Evolutionary conservation across 1,284 basidiomycete genomes (phyloP).

Genomic region (Rhodotorula sp.): DNA sequence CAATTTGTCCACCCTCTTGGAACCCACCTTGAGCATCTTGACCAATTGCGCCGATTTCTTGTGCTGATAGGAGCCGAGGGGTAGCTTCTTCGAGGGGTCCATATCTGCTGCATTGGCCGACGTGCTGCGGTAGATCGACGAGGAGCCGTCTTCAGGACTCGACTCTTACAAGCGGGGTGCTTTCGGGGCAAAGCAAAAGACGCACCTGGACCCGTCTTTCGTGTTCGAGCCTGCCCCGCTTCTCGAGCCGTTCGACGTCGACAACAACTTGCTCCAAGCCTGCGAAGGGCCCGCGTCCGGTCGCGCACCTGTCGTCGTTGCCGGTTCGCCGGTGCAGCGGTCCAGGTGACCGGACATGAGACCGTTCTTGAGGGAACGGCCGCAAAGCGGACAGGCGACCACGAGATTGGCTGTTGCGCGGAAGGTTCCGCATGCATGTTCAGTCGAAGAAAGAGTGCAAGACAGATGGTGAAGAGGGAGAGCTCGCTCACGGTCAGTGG

Average conservation of each 20-base stretch:
- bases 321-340: conserved; percentile 1
- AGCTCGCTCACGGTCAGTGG: conserved; percentile 17
- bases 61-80: conserved; percentile 14
- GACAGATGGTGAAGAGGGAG: no score
- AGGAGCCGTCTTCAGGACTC: not conserved
- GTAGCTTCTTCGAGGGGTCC: conserved; percentile 9
- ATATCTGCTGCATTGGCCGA: not conserved
- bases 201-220: not conserved
- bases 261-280: conserved; percentile 7
- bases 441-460: no score
- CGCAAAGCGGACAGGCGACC: conserved; percentile 33
- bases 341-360: conserved; percentile 14
- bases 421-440: no score
- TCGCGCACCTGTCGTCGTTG: not conserved
- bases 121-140: not conserved
- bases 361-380: conserved; percentile 15
- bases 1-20: no score
- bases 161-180: not conserved
- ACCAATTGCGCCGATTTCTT: conserved; percentile 12
- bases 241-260: not conserved
- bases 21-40: conserved; percentile 21
- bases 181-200: not conserved
- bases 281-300: not conserved
- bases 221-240: not conserved
- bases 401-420: conserved; percentile 13